These are phyloP conservation scores for Oryza meridionalis DNA, from an alignment of 176 grass and related monocot species.

Conservation along the genomic window DNA sequence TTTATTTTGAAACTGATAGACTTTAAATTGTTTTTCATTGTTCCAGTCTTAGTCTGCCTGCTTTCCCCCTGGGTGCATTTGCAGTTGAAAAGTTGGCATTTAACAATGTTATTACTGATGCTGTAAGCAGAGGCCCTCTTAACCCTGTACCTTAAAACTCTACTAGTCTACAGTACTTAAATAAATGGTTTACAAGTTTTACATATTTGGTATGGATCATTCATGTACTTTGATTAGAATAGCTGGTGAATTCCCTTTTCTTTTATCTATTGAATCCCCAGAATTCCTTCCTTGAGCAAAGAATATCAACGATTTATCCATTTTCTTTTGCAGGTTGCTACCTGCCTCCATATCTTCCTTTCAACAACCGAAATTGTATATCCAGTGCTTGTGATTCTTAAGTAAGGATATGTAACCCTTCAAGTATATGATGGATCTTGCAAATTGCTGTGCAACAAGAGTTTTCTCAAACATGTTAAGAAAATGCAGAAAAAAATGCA, in stretches of 20 bases:
- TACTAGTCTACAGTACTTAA: neutral
- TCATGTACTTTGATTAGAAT: neutral
- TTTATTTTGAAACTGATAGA: conserved; percentile 11
- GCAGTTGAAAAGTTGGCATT: conserved; percentile 81
- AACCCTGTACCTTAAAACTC: conserved; percentile 18
- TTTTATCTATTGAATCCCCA: neutral
- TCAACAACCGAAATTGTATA: conserved; percentile 71
- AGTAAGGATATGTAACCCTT: conserved; percentile 56
- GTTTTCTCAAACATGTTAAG: neutral
- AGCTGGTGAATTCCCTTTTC: neutral
- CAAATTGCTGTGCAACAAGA: neutral
- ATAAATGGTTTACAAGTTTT: conserved; percentile 30
- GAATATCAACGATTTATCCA: neutral
- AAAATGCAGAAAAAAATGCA: conserved; percentile 19
- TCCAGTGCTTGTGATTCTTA: conserved; percentile 88
- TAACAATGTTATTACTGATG: conserved; percentile 61
- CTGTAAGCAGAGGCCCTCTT: conserved; percentile 61
- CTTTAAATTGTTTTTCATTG: neutral
- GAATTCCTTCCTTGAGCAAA: neutral
- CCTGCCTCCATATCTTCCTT: conserved; percentile 62
- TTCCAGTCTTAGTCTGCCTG: conserved; percentile 76
- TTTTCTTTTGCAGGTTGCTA: conserved; percentile 58
- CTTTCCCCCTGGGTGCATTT: conserved; percentile 76
- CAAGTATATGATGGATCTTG: conserved; percentile 19
- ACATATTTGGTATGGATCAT: neutral